These are phyloP conservation scores for Paraconiothyrium brasiliense DNA, from an alignment of 2,329 filamentous ascomycete species.

Conservation along the genomic window DNA sequence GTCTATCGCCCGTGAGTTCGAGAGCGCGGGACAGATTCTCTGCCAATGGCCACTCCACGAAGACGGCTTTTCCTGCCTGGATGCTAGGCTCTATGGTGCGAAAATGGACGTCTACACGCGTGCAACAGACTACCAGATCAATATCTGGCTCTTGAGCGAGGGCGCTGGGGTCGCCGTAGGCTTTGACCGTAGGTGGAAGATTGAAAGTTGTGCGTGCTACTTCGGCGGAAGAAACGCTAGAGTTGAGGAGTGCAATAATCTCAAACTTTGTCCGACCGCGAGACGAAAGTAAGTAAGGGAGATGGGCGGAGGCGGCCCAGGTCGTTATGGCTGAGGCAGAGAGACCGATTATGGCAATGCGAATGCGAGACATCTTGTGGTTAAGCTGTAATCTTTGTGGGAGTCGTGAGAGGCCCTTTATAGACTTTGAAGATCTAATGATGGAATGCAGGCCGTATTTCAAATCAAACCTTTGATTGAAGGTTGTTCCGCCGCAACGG, in stretches of 20 bases:
- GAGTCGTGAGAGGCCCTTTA: background rate
- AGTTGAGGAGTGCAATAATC: constrained; percentile 59
- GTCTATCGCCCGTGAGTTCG: constrained; percentile 47
- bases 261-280: constrained; percentile 48
- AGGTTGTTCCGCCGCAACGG: constrained; percentile 7
- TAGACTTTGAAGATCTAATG: background rate
- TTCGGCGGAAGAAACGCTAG: constrained; percentile 51
- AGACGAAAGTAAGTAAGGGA: constrained; percentile 66
- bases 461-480: background rate
- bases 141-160: constrained; percentile 50
- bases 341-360: constrained; percentile 67
- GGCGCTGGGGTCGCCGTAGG: constrained; percentile 55
- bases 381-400: background rate
- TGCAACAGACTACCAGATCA: constrained; percentile 60
- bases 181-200: constrained; percentile 51
- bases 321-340: constrained; percentile 61
- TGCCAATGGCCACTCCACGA: constrained; percentile 62
- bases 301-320: constrained; percentile 66
- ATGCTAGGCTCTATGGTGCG: constrained; percentile 58
- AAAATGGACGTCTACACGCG: constrained; percentile 64
- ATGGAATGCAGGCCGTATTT: background rate
- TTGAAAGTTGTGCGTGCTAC: constrained; percentile 52
- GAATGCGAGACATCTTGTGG: constrained; percentile 60
- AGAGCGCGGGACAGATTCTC: constrained; percentile 47
- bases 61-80: constrained; percentile 63